Evolutionary conservation across 2,329 filamentous ascomycete genomes (phyloP), one percentile per base, ranked within the genome.

Genomic region (Chrysoporthe deuterocubensis): DNA sequence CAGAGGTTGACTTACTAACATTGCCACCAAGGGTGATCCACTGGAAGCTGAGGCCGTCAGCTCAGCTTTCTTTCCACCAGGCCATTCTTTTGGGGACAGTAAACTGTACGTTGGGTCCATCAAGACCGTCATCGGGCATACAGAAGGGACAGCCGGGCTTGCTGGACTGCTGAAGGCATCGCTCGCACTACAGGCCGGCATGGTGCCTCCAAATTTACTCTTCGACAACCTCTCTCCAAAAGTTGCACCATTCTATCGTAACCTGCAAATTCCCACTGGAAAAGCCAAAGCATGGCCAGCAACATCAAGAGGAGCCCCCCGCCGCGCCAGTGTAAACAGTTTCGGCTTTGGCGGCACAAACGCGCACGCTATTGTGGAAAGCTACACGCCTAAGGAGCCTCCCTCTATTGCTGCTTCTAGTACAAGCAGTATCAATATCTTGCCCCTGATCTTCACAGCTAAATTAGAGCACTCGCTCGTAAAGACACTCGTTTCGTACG

Each of bases 61-160:
- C 26, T 26, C 2, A 26, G 26, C 26, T 26, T 26, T 26, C 26
- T 26, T 26, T 26, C 26, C 26, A 26, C 26, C 26, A 2, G 26
- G 26, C 26, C 26, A 26, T 26, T 26, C 26, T 26, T 26, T 26
- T 26, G 26, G 26, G 26, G 26, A 26, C 26, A 26, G 26, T 26
- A 26, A 26, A 26, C 42, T 44, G 42, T 64, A 75, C 7, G 75
- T 78, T 0, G 77, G 76, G 2, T 77, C 75, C 0, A 69, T 77
- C 56, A 78, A 78, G 68, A 78, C 76, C 0, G 73, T 78, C 3
- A 44, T 79, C 18, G 81, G 81, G 11, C 81, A 83, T 65, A 78
- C 77, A 0, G 81, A 83, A 70, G 79, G 79, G 8, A 75, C 79
- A 2, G 79, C 80, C 4, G 81, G 81, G 2, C 69, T 83, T 11